Conservation (phyloP, 2,329 filamentous ascomycete genomes). For the Verticillium alfalfae region DNA sequence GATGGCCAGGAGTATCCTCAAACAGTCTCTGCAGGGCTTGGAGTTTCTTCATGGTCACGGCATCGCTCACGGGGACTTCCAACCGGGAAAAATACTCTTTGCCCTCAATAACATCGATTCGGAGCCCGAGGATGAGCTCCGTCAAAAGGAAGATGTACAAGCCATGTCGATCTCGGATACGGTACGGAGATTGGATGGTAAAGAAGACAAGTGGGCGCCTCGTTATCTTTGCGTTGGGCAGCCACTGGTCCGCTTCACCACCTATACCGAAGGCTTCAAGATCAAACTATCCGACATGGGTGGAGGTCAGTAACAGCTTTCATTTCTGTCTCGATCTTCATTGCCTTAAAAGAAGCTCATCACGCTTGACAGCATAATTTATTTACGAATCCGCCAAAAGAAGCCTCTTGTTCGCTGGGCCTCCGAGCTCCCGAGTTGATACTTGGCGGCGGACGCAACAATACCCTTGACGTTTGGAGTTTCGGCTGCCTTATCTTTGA, state of each 20-base stretch:
- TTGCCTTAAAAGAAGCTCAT: background rate
- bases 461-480: constrained; percentile 21
- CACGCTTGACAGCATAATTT: constrained; percentile 16
- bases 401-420: constrained; percentile 15
- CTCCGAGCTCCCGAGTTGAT: constrained; percentile 21
- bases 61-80: constrained; percentile 33
- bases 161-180: constrained; percentile 16
- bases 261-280: constrained; percentile 15
- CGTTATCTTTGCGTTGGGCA: constrained; percentile 21
- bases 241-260: constrained; percentile 15
- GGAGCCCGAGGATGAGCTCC: constrained; percentile 14
- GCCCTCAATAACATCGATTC: constrained; percentile 19
- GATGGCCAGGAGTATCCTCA: constrained; percentile 33
- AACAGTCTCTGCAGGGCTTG: constrained; percentile 29
- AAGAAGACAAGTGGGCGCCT: constrained; percentile 21
- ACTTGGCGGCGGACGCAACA: constrained; percentile 14
- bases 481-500: constrained; percentile 24
- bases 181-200: constrained; percentile 21
- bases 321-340: background rate
- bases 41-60: constrained; percentile 28
- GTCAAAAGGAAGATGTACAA: constrained; percentile 17
- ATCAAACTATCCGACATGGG: constrained; percentile 24
- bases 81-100: constrained; percentile 31
- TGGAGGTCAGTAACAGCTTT: constrained; percentile 16
- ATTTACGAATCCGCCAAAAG: constrained; percentile 15